Conservation (phyloP, 2,329 filamentous ascomycete species). For the Trichoderma oligosporum region DNA sequence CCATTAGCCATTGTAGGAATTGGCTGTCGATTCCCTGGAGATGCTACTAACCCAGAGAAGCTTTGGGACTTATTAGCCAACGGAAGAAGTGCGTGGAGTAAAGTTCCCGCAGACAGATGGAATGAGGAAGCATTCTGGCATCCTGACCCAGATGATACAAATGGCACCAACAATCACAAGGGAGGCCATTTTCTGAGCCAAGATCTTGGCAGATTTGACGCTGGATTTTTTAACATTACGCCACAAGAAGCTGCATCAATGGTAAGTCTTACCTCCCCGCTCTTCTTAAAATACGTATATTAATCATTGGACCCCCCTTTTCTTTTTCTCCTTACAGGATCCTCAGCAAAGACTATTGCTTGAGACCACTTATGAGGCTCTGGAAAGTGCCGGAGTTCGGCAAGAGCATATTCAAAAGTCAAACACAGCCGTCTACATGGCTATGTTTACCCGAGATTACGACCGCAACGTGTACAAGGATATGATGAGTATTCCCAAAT, state of each 20-base stretch:
- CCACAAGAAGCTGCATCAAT: slow-evolving; percentile 38
- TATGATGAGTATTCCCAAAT: slow-evolving; percentile 40
- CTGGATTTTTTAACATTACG: slow-evolving; percentile 46
- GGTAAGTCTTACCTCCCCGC: not conserved
- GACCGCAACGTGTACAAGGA: slow-evolving; percentile 43
- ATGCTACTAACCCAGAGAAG: slow-evolving; percentile 12
- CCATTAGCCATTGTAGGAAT: slow-evolving; percentile 13
- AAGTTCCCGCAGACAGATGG: slow-evolving; percentile 11
- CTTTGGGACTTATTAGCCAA: slow-evolving; percentile 8
- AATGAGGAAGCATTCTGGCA: slow-evolving; percentile 28
- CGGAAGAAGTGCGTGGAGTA: slow-evolving; percentile 3
- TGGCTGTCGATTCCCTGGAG: slow-evolving; percentile 9
- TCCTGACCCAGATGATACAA: slow-evolving; percentile 34
- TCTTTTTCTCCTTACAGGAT: slow-evolving; percentile 28
- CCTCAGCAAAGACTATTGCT: slow-evolving; percentile 50
- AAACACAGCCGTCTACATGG: slow-evolving; percentile 47
- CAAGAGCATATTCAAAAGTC: slow-evolving; percentile 42
- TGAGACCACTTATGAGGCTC: slow-evolving; percentile 49
- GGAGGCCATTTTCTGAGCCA: slow-evolving; percentile 39
- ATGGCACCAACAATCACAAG: slow-evolving; percentile 31
- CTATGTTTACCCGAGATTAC: slow-evolving; percentile 44
- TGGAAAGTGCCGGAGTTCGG: slow-evolving; percentile 48
- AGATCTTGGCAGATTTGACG: slow-evolving; percentile 44
- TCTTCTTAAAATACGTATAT: too few relatives aligned
- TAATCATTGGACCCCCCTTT: too few relatives aligned